A percentile compares a stretch with the other conserved stretches of the same genome.
These are phyloP conservation scores for Alternaria longipes DNA, from an alignment of 2,329 filamentous ascomycete species.

Conservation along the genomic window DNA sequence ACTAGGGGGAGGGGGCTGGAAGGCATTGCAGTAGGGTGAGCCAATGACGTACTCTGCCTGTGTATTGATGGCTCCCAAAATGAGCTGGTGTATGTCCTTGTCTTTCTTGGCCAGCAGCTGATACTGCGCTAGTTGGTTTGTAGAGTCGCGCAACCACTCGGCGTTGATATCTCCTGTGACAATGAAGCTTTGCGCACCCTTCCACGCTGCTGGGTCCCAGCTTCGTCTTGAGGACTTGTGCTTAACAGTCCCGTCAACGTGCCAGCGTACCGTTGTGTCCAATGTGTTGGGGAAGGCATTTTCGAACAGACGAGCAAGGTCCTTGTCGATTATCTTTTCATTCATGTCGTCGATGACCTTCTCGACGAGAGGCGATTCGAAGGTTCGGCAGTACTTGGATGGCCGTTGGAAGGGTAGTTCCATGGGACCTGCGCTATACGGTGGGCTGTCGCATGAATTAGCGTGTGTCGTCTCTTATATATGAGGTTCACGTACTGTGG, in stretches of 20 bases:
- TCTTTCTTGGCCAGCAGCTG: conserved; percentile 86
- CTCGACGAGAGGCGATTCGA: conserved; percentile 86
- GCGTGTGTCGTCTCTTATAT: neutral
- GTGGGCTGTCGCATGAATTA: conserved; percentile 64
- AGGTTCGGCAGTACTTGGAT: conserved; percentile 82
- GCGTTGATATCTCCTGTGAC: conserved; percentile 94
- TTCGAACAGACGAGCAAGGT: conserved; percentile 91
- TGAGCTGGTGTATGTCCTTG: conserved; percentile 76
- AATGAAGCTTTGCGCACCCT: conserved; percentile 88
- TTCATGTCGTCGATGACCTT: conserved; percentile 86
- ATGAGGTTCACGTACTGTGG: conserved; percentile 64
- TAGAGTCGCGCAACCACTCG: conserved; percentile 91
- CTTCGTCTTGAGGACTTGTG: conserved; percentile 50
- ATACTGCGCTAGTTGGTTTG: conserved; percentile 92
- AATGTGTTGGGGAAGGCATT: conserved; percentile 94
- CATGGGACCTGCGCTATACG: conserved; percentile 81
- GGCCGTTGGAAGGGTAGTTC: conserved; percentile 88
- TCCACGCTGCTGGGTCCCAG: conserved; percentile 68
- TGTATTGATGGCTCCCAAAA: conserved; percentile 94
- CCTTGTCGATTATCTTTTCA: conserved; percentile 79
- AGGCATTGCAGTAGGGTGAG: conserved; percentile 97
- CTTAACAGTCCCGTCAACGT: conserved; percentile 68
- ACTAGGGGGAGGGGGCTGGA: conserved; percentile 90
- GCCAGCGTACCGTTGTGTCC: conserved; percentile 89
- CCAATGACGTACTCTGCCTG: conserved; percentile 94